Conservation (phyloP, 345 rosid species). For the Microthlaspi erraticum region DNA sequence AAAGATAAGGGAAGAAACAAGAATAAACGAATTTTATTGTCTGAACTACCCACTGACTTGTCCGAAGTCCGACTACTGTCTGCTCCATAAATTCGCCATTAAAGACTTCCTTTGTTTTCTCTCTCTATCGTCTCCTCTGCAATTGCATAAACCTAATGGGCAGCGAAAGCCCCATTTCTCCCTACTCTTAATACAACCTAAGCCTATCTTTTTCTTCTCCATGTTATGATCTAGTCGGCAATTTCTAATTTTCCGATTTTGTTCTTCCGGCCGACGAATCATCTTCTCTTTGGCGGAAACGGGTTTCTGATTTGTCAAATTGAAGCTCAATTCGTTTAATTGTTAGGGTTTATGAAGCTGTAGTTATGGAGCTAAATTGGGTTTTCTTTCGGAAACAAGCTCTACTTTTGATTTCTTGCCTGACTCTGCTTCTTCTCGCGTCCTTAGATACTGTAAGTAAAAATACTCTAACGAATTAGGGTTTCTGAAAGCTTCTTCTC, state of each 20-base stretch:
- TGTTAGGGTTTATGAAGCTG: constrained; percentile 26
- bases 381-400: constrained; percentile 21
- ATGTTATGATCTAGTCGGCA: not conserved
- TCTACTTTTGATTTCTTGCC: constrained; percentile 31
- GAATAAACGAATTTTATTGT: not conserved
- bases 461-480: constrained; percentile 20
- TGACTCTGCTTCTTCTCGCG: constrained; percentile 27
- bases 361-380: constrained; percentile 38
- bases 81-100: constrained; percentile 43
- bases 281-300: constrained; percentile 7
- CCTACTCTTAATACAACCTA: not conserved
- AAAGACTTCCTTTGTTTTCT: constrained; percentile 2
- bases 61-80: constrained; percentile 41
- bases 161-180: not conserved
- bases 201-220: constrained; percentile 8
- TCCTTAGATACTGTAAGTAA: constrained; percentile 38
- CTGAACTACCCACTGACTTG: constrained; percentile 47
- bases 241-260: not conserved
- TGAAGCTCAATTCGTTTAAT: not conserved
- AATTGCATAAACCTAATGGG: not conserved
- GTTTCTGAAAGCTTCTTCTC: too few relatives aligned
- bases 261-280: not conserved
- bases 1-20: not conserved
- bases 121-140: constrained; percentile 31
- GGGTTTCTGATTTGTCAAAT: not conserved